Conservation (phyloP, 176 grass and related monocot genomes). For the Poa pratensis region DNA sequence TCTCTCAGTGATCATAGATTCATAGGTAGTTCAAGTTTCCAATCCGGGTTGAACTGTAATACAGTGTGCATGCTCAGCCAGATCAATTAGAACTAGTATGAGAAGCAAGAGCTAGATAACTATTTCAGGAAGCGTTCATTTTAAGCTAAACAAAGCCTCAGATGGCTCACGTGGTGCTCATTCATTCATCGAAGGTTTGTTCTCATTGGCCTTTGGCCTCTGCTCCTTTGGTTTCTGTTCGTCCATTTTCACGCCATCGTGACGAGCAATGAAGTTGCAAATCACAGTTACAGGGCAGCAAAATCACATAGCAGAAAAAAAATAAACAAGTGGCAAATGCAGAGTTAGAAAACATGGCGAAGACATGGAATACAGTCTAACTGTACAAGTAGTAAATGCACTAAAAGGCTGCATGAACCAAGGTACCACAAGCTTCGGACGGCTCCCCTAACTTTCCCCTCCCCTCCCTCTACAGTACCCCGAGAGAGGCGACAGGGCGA, state of each 20-base stretch:
- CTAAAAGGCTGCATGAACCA: background rate
- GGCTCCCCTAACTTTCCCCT: too few species aligned
- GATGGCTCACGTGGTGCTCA: slow-evolving; percentile 22
- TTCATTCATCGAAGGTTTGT: slow-evolving; percentile 86
- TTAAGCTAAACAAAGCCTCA: slow-evolving; percentile 1
- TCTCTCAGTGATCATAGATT: slow-evolving; percentile 22
- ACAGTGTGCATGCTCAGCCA: slow-evolving; percentile 9
- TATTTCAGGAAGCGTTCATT: background rate
- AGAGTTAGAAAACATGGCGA: background rate
- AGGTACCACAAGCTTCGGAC: too few species aligned
- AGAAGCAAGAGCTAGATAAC: background rate
- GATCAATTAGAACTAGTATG: background rate
- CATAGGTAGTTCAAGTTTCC: slow-evolving; percentile 35
- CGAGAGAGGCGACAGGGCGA: too few species aligned
- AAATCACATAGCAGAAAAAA: background rate
- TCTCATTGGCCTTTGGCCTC: slow-evolving; percentile 71
- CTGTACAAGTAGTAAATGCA: background rate
- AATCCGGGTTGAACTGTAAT: slow-evolving; percentile 16
- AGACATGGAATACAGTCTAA: background rate
- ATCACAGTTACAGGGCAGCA: background rate
- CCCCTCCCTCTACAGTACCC: too few species aligned
- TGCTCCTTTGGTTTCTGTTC: slow-evolving; percentile 80
- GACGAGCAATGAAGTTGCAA: background rate
- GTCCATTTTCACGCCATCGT: slow-evolving; percentile 54
- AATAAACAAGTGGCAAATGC: slow-evolving; percentile 1